A percentile compares a stretch with the other conserved stretches of the same genome.
Evolutionary conservation across 179 eudicot genomes (phyloP).

Genomic region (Carnegiea gigantea): DNA sequence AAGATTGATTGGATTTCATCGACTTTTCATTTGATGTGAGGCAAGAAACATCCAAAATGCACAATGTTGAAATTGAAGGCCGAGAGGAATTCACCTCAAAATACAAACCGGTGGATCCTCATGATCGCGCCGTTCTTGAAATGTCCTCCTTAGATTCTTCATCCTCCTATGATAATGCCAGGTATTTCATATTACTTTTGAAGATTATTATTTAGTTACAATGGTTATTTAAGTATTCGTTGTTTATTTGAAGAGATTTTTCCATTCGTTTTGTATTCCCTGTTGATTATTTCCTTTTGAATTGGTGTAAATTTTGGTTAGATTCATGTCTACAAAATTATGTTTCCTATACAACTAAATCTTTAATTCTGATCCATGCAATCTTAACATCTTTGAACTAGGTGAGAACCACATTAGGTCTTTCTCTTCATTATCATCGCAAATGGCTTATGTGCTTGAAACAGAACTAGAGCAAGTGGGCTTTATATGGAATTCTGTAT

Average conservation of each 20-base stretch:
- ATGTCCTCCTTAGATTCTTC: constrained; percentile 67
- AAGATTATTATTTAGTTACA: background rate
- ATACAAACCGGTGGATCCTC: constrained; percentile 62
- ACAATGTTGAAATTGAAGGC: constrained; percentile 40
- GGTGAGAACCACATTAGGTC: no score
- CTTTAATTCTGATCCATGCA: no score
- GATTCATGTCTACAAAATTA: no score
- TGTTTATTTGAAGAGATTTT: background rate
- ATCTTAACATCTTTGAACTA: no score
- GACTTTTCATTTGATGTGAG: background rate
- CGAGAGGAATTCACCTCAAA: constrained; percentile 28
- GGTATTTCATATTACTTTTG: constrained; percentile 3
- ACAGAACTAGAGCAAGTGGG: no score
- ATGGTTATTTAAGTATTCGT: background rate
- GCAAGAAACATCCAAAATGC: constrained; percentile 19
- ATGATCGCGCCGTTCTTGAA: constrained; percentile 66
- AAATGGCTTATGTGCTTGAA: no score
- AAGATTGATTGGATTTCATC: background rate
- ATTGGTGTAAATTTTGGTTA: no score
- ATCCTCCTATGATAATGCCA: constrained; percentile 32
- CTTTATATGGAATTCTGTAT: no score
- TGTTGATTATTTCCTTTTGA: no score
- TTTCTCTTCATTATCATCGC: no score
- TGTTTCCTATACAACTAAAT: no score
- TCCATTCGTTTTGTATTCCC: no score